Evolutionary conservation across 2,329 filamentous ascomycete species (phyloP).

Genomic region (Xylariaceae sp.): DNA sequence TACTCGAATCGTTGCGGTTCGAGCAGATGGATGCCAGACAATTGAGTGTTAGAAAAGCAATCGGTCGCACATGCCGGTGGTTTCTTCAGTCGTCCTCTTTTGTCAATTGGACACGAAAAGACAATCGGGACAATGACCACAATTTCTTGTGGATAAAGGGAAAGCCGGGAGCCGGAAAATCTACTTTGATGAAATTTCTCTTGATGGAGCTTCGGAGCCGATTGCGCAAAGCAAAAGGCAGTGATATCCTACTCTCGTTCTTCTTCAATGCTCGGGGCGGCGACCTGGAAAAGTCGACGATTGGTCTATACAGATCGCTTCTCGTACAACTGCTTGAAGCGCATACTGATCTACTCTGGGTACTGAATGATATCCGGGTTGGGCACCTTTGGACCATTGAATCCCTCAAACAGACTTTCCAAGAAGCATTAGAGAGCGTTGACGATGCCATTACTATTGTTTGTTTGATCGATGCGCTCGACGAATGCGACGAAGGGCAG

Average conservation of each 20-base stretch:
- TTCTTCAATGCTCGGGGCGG: conserved; percentile 50
- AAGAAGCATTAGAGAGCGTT: conserved; percentile 16
- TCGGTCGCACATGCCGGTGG: conserved; percentile 25
- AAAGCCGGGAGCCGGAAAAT: conserved; percentile 42
- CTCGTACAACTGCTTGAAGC: conserved; percentile 44
- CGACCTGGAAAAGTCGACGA: conserved; percentile 41
- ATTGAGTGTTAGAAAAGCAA: conserved; percentile 18
- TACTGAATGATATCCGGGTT: conserved; percentile 12
- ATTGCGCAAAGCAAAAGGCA: conserved; percentile 10
- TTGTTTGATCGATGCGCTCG: conserved; percentile 38
- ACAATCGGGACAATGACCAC: conserved; percentile 22
- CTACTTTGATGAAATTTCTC: conserved; percentile 42
- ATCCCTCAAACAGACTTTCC: background rate
- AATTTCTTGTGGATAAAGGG: conserved; percentile 45
- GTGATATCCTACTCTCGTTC: conserved; percentile 31
- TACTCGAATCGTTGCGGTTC: conserved; percentile 19
- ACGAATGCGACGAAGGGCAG: conserved; percentile 46
- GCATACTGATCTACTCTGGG: conserved; percentile 31
- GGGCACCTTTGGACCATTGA: background rate
- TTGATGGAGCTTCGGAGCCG: conserved; percentile 5
- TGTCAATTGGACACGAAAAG: conserved; percentile 31
- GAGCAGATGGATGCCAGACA: conserved; percentile 21
- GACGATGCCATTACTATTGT: background rate
- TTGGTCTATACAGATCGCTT: conserved; percentile 51
- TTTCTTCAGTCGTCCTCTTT: conserved; percentile 28